phyloP scores from a whole-genome alignment of 495 filamentous ascomycete genomes.

The Annulohypoxylon nitens region DNA sequence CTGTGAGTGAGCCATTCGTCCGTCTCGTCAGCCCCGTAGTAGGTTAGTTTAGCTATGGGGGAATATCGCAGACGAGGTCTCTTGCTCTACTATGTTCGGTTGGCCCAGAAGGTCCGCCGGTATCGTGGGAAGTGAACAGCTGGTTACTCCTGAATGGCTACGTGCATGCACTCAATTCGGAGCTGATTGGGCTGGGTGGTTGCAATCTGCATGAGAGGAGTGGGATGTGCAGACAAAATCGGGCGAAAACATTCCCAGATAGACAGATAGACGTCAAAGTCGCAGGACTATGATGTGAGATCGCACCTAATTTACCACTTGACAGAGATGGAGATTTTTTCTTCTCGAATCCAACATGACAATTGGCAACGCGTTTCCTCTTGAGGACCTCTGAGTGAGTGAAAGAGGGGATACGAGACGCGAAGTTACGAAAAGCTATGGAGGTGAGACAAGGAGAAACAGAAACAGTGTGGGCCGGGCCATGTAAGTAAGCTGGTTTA shows the following conservation, averaged over 20 bases:
- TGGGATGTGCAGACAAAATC: slow-evolving; percentile 53
- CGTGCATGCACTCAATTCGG: slow-evolving; percentile 47
- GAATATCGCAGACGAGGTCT: slow-evolving; percentile 46
- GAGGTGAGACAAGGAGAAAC: slow-evolving; percentile 32
- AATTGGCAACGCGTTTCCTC: slow-evolving; percentile 34
- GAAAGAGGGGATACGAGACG: slow-evolving; percentile 30
- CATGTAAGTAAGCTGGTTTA: slow-evolving; percentile 18
- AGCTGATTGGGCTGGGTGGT: slow-evolving; percentile 51
- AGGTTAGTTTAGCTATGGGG: slow-evolving; percentile 26
- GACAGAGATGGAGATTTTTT: slow-evolving; percentile 1
- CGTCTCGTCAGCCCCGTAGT: slow-evolving; percentile 54
- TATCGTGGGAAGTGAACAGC: slow-evolving; percentile 51
- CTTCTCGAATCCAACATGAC: slow-evolving; percentile 22
- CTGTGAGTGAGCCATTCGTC: slow-evolving; percentile 60
- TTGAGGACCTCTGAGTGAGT: background rate
- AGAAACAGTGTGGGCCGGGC: slow-evolving; percentile 19
- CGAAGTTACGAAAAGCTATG: slow-evolving; percentile 31
- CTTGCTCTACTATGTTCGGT: slow-evolving; percentile 47
- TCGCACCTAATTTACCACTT: slow-evolving; percentile 43
- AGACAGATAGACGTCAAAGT: slow-evolving; percentile 49
- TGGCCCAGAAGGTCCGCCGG: slow-evolving; percentile 47
- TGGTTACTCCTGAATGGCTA: slow-evolving; percentile 55
- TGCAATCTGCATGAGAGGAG: slow-evolving; percentile 53
- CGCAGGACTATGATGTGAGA: slow-evolving; percentile 48
- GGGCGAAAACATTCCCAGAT: slow-evolving; percentile 52